phyloP scores from a whole-genome alignment of 2,329 filamentous ascomycete genomes.

The Neonectria ditissima region DNA sequence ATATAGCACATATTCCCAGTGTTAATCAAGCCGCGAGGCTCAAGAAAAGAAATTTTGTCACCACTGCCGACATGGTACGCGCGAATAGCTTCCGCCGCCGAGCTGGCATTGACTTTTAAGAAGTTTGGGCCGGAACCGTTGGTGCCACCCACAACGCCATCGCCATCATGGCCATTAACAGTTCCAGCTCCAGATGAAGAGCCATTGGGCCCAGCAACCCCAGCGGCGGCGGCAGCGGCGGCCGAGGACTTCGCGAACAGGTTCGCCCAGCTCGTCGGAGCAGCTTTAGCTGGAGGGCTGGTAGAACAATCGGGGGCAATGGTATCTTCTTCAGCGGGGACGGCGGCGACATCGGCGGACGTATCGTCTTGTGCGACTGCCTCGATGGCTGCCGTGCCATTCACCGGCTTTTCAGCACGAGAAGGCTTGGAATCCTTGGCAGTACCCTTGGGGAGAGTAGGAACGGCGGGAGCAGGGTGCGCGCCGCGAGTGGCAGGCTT shows the following conservation, averaged over 20 bases:
- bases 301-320: constrained; percentile 30
- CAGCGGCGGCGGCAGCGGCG: constrained; percentile 30
- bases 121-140: constrained; percentile 51
- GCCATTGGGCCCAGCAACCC: constrained; percentile 44
- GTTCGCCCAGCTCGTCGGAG: constrained; percentile 56
- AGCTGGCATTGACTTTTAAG: constrained; percentile 62
- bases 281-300: constrained; percentile 43
- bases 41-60: constrained; percentile 82
- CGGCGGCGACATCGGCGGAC: constrained; percentile 35
- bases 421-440: constrained; percentile 47
- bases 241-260: constrained; percentile 49
- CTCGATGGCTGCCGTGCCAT: constrained; percentile 35
- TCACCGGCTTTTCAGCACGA: constrained; percentile 41
- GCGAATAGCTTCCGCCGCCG: constrained; percentile 81
- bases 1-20: constrained; percentile 99
- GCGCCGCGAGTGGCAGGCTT: constrained; percentile 48
- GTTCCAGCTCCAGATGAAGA: constrained; percentile 27
- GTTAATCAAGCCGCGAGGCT: constrained; percentile 94
- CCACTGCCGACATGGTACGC: constrained; percentile 76
- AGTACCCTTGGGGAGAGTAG: constrained; percentile 57
- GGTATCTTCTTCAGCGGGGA: constrained; percentile 41
- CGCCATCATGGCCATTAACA: constrained; percentile 43
- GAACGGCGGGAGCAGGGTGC: constrained; percentile 59
- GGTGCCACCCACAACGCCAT: constrained; percentile 25
- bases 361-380: constrained; percentile 24